Evolutionary conservation across 176 grass and related monocot genomes (phyloP).

Genomic region (Zea luxurians): DNA sequence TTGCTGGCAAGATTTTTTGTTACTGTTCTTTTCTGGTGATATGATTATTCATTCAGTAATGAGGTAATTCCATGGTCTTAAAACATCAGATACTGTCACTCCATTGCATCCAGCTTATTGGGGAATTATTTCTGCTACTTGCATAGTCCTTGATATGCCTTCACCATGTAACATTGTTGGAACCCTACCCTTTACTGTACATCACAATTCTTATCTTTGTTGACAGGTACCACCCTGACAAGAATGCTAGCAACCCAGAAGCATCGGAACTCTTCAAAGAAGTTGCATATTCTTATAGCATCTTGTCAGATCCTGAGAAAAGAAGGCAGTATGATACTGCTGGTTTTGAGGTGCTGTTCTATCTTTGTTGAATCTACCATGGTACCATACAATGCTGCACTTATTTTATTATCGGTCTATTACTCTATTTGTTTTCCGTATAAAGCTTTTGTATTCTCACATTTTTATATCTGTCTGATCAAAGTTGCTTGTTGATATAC

Average conservation of each 20-base stretch:
- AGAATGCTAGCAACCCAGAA: conserved; percentile 95
- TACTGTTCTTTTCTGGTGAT: background rate
- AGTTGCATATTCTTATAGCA: conserved; percentile 99
- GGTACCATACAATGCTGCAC: conserved; percentile 5
- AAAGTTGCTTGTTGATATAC: conserved; percentile 20
- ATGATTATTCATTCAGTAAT: background rate
- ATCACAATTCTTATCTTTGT: conserved; percentile 32
- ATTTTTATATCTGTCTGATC: conserved; percentile 7
- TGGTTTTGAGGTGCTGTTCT: conserved; percentile 82
- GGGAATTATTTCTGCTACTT: conserved; percentile 14
- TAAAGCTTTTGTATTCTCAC: conserved; percentile 16
- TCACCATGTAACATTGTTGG: conserved; percentile 10
- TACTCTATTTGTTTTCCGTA: conserved; percentile 3
- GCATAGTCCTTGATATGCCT: background rate
- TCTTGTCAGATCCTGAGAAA: conserved; percentile 98
- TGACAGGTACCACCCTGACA: conserved; percentile 92
- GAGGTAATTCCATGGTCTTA: background rate
- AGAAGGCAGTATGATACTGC: conserved; percentile 95
- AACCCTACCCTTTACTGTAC: background rate
- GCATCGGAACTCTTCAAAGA: conserved; percentile 99
- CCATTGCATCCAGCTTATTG: background rate
- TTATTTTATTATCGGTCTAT: background rate
- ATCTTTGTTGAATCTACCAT: conserved; percentile 3
- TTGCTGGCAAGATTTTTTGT: conserved; percentile 6
- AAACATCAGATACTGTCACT: background rate